phyloP scores from a whole-genome alignment of 495 filamentous ascomycete genomes.

The Cercophora scortea region DNA sequence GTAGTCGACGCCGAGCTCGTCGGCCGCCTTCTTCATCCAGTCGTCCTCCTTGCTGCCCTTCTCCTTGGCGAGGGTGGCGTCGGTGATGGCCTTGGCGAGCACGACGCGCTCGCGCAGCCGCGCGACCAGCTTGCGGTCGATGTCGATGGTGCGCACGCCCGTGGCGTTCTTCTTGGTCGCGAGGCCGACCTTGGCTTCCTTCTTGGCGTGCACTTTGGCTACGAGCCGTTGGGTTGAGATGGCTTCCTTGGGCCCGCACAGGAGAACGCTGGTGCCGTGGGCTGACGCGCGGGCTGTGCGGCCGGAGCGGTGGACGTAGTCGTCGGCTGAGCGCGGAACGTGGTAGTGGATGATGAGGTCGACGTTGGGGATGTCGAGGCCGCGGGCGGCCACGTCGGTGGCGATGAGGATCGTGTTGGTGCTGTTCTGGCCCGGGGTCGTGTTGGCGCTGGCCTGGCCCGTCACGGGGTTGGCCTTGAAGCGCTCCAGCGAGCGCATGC shows the following conservation, averaged over 20 bases:
- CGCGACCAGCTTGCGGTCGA: slow-evolving; percentile 71
- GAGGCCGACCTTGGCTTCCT: slow-evolving; percentile 39
- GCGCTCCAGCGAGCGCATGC: slow-evolving; percentile 81
- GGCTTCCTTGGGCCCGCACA: slow-evolving; percentile 90
- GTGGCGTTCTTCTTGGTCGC: slow-evolving; percentile 32
- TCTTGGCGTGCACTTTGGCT: slow-evolving; percentile 67
- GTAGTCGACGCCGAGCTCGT: slow-evolving; percentile 90
- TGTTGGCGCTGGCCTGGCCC: no score
- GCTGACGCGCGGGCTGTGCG: slow-evolving; percentile 81
- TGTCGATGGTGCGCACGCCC: slow-evolving; percentile 56
- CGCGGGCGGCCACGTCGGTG: slow-evolving; percentile 93
- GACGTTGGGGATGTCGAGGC: slow-evolving; percentile 85
- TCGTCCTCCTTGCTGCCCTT: slow-evolving; percentile 75
- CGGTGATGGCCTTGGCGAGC: slow-evolving; percentile 77
- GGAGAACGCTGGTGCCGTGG: slow-evolving; percentile 70
- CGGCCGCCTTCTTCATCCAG: slow-evolving; percentile 76
- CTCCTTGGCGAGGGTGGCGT: slow-evolving; percentile 75
- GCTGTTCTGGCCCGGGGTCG: slow-evolving; percentile 17
- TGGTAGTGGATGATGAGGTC: slow-evolving; percentile 91
- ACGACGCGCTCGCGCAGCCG: slow-evolving; percentile 65
- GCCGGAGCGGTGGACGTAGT: slow-evolving; percentile 92
- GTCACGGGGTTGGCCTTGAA: slow-evolving; percentile 54
- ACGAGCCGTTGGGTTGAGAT: slow-evolving; percentile 73
- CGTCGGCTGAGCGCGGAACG: slow-evolving; percentile 82
- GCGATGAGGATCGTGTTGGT: slow-evolving; percentile 63